Base-by-base conservation (phyloP, 2,329 filamentous ascomycete genomes). In the Aureobasidium musti region DNA sequence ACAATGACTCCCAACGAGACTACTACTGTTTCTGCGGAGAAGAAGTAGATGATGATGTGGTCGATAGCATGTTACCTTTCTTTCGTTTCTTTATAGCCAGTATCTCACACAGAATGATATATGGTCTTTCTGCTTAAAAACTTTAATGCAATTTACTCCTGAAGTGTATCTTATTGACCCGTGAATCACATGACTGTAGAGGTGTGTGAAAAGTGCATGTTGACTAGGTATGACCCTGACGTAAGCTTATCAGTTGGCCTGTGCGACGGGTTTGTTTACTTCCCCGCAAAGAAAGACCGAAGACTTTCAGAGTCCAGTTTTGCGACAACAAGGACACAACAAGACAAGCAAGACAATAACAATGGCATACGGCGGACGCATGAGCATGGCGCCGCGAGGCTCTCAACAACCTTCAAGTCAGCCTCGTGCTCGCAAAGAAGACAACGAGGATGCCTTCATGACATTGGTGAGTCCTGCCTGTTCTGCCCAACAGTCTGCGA, bases 361-460 rank as follows among this genome's bases (percentile, higher is more conserved):
- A 13, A 82, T 82, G 80, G 80, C 81, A 67, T 82, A 79, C 74
- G 81, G 82, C 69, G 78, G 78, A 66, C 80, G 82, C 70, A 82
- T 82, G 80, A 83, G 81, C 72, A 81, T 79, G 73, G 81, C 79
- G 71, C 79, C 79, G 61, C 54, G 52, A 39, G 75, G 73, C 70
- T 75, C 78, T 17, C 76, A 77, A 26, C 74, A 73, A 37, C 74
- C 73, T 37, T 68, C 71, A 13, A 70, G 69, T 11, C 72, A 74
- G 73, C 73, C 75, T 69, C 74, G 76, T 71, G 74, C 73, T 57
- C 75, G 75, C 49, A 77, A 77, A 54, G 76, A 79, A 19, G 78
- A 81, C 53, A 79, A 81, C 65, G 75, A 77, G 63, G 81, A 83
- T 72, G 79, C 79, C 2, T 83, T 83, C 73, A 83, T 83, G 81